phyloP scores from a whole-genome alignment of 352 stramenopile species.

The Pythium sukuiense region DNA sequence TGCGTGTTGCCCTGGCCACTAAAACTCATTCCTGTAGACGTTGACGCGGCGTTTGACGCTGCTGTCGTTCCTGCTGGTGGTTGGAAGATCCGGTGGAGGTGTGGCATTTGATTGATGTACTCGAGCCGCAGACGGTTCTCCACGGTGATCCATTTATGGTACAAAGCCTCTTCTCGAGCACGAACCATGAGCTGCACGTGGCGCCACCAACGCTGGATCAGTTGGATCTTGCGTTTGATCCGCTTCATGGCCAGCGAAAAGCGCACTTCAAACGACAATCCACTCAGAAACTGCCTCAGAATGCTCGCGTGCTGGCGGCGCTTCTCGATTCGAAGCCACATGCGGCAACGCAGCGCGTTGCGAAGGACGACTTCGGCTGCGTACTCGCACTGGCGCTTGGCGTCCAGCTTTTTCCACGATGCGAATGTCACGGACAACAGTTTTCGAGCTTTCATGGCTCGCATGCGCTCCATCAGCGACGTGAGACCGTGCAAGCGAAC shows the following conservation, averaged over 20 bases:
- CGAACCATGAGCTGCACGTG: slow-evolving; percentile 54
- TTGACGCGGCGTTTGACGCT: neutral
- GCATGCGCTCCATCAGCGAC: slow-evolving; percentile 27
- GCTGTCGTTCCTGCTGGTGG: slow-evolving; percentile 21
- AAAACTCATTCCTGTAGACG: neutral
- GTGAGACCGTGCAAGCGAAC: slow-evolving; percentile 30
- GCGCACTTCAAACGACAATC: slow-evolving; percentile 57
- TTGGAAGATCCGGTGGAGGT: slow-evolving; percentile 59
- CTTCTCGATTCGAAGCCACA: slow-evolving; percentile 40
- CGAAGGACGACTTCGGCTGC: slow-evolving; percentile 34
- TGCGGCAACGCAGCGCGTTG: slow-evolving; percentile 40
- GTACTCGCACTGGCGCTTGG: slow-evolving; percentile 25
- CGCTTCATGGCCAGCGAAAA: slow-evolving; percentile 66
- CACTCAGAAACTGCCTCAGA: slow-evolving; percentile 44
- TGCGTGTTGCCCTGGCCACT: slow-evolving; percentile 1
- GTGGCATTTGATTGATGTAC: slow-evolving; percentile 53
- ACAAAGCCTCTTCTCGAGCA: slow-evolving; percentile 49
- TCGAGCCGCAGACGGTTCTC: slow-evolving; percentile 47
- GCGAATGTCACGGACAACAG: slow-evolving; percentile 37
- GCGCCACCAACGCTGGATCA: slow-evolving; percentile 67
- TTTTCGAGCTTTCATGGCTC: slow-evolving; percentile 30
- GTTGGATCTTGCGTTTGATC: slow-evolving; percentile 47
- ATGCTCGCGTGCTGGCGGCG: slow-evolving; percentile 37
- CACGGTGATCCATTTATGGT: slow-evolving; percentile 52
- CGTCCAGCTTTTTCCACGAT: slow-evolving; percentile 42